A percentile compares a stretch with the other conserved stretches of the same genome.
Evolutionary conservation across 139 green algal genomes (phyloP).

Genomic region (Penium margaritaceum): DNA sequence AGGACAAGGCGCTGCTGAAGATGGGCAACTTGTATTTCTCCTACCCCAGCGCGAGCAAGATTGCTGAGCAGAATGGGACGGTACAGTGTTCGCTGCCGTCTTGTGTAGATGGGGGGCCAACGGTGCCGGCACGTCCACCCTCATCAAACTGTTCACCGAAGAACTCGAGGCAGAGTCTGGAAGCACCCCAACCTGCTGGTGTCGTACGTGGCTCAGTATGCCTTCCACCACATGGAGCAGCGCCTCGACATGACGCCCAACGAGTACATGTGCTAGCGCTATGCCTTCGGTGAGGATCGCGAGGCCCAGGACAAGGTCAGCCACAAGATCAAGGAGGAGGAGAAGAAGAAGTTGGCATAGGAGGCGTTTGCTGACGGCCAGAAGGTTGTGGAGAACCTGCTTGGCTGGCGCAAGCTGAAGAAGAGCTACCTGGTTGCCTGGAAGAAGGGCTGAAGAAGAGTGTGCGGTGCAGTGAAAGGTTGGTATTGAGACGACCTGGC

Average conservation of each 20-base stretch:
- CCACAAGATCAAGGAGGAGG: constrained; percentile 65
- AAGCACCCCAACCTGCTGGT: constrained; percentile 65
- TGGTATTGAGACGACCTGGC: constrained; percentile 6
- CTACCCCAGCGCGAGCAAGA: too few species aligned
- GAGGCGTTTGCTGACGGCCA: constrained; percentile 47
- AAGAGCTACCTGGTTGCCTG: too few species aligned
- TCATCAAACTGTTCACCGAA: constrained; percentile 80
- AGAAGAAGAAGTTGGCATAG: constrained; percentile 73
- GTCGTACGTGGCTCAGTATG: constrained; percentile 65
- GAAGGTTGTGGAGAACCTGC: constrained; percentile 23
- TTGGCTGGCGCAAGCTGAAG: constrained; percentile 24
- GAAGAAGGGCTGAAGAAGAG: too few species aligned
- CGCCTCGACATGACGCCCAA: constrained; percentile 83
- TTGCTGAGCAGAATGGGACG: too few species aligned
- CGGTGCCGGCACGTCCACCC: constrained; percentile 82
- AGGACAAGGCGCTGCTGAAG: constrained; percentile 89
- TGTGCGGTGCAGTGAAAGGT: constrained; percentile 50
- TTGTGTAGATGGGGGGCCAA: too few species aligned
- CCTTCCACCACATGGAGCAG: constrained; percentile 73
- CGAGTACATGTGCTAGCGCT: constrained; percentile 91
- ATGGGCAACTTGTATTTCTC: too few species aligned
- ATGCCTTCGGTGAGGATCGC: constrained; percentile 76
- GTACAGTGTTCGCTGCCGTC: too few species aligned
- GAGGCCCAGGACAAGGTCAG: constrained; percentile 69
- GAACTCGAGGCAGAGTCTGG: constrained; percentile 67